Conservation (phyloP, 1,139 yeast genomes). For the Eremothecium gossypii region DNA sequence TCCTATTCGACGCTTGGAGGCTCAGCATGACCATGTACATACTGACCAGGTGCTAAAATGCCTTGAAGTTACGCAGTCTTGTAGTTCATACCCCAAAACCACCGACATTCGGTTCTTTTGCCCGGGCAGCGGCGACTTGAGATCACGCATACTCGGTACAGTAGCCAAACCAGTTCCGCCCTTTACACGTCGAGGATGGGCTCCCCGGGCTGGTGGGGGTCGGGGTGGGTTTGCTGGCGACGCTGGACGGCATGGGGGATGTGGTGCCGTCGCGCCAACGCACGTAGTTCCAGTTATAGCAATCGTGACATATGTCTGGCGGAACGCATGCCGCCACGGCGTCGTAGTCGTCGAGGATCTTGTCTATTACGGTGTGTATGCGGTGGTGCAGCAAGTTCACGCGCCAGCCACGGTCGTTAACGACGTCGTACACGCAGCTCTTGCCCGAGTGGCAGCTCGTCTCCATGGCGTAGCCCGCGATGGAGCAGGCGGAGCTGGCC, state of each 20-base stretch:
- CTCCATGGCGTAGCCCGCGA: conserved; percentile 97
- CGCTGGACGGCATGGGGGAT: conserved; percentile 12
- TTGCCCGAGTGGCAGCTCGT: conserved; percentile 90
- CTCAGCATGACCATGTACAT: too few relatives aligned
- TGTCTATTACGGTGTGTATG: conserved; percentile 84
- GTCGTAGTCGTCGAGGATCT: conserved; percentile 62
- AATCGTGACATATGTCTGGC: conserved; percentile 78
- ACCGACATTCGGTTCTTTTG: too few relatives aligned
- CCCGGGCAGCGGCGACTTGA: too few relatives aligned
- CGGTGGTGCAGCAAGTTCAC: conserved; percentile 83
- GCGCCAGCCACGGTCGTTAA: conserved; percentile 83
- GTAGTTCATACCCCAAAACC: too few relatives aligned
- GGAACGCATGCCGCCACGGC: conserved; percentile 65
- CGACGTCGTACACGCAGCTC: conserved; percentile 84
- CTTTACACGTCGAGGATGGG: conserved; percentile 23
- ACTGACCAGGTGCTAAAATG: too few relatives aligned
- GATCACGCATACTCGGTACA: conserved; percentile 25
- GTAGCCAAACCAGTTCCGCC: conserved; percentile 31
- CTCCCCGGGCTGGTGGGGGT: conserved; percentile 14
- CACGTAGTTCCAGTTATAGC: conserved; percentile 84
- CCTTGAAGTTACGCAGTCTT: too few relatives aligned
- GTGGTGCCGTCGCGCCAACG: conserved; percentile 33
- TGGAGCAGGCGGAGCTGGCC: conserved; percentile 79
- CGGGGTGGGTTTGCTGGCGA: conserved; percentile 16
- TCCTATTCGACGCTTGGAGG: too few relatives aligned